Base-by-base conservation (phyloP, 352 stramenopile species). In the Phytophthora kernoviae region DNA sequence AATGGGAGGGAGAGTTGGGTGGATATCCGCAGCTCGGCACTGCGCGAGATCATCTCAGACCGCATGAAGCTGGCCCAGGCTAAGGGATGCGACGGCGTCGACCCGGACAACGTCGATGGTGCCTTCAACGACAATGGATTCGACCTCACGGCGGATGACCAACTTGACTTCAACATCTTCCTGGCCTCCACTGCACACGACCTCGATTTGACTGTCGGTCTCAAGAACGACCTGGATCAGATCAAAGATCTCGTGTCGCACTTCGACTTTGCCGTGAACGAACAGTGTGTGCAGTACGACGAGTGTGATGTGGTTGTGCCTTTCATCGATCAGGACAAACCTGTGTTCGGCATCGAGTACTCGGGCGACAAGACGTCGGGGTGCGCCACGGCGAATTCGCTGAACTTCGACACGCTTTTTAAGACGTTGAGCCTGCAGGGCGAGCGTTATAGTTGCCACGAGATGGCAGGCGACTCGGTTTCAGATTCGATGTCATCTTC, bases 261-360 rank as follows among this genome's bases (percentile, higher is more conserved):
- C 36, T 86, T 86, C 17, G 77, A 89, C 62, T 87, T 87, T 41
- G 73, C 77, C 5, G 66, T 87, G 39, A 86, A 83, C 42, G 79
- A 89, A 64, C 68, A 80, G 53, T 87, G 79, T 22, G 70, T 72
- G 46, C 45, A 80, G 27, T 81, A 77, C 56, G 54, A 77, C n/a
- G 77, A 87, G 50, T 87, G 77, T 26, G 61, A 70, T 9, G 58
- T 32, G 40, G 49, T 81, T 10, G 24, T 53, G 34, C 66, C 65
- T 24, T 88, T 90, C 54, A 70, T 84, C 32, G 40, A 69, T 20
- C 49, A 62, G 27, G 58, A 77, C 58, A 90, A 88, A 54, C 54
- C 76, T n/a, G 77, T 90, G 49, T 78, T 88, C 43, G 66, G 72
- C 14, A 75, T 87, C 33, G 80, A 90, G 54, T 88, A 87, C 68